These are phyloP conservation scores for Mycotypha africana DNA, from an alignment of 371 early-diverging fungal genomes.

Conservation along the genomic window DNA sequence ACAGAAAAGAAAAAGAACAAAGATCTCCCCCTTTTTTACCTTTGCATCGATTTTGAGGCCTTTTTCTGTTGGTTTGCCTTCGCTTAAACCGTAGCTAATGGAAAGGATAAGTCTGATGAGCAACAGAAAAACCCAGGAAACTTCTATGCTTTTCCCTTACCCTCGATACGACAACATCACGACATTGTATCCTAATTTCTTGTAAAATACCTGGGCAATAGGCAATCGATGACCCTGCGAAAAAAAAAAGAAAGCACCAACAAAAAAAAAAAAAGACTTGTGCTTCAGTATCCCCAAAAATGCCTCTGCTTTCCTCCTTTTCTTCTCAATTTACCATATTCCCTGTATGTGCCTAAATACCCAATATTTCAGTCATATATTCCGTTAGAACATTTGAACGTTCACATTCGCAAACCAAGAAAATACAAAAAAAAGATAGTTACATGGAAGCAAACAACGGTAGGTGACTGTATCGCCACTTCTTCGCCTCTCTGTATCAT, in stretches of 20 bases:
- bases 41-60: conserved; percentile 88
- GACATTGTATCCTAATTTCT: conserved; percentile 72
- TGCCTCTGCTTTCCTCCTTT: background rate
- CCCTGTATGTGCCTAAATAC: conserved; percentile 82
- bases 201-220: conserved; percentile 72
- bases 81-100: conserved; percentile 79
- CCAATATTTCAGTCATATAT: background rate
- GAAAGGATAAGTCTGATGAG: no score
- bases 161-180: conserved; percentile 96
- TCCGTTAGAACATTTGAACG: background rate
- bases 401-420: no score
- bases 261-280: no score
- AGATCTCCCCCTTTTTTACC: no score
- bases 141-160: conserved; percentile 26
- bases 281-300: background rate
- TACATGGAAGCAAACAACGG: conserved; percentile 83
- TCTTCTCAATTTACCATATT: conserved; percentile 66
- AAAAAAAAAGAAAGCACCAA: no score
- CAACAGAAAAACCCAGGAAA: background rate
- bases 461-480: conserved; percentile 56
- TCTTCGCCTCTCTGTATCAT: conserved; percentile 57
- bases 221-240: conserved; percentile 83
- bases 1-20: no score
- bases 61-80: conserved; percentile 82
- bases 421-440: no score